These are phyloP conservation scores for Pseudozyma sp. DNA, from an alignment of 1,284 basidiomycete genomes.

Conservation along the genomic window DNA sequence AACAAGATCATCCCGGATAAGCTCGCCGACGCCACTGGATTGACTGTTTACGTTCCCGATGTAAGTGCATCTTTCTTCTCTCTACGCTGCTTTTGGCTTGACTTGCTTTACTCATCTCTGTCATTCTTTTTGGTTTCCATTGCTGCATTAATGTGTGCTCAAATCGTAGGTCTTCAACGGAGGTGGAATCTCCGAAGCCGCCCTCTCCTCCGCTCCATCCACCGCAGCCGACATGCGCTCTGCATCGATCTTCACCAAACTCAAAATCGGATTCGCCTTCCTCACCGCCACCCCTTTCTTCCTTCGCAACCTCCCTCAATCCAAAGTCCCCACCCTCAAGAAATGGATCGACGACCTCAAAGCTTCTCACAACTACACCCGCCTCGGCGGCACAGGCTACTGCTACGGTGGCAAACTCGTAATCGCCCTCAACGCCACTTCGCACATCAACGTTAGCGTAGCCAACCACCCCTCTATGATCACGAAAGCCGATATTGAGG, in stretches of 20 bases:
- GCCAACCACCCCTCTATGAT: slow-evolving; percentile 75
- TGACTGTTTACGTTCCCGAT: slow-evolving; percentile 75
- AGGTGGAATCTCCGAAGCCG: slow-evolving; percentile 26
- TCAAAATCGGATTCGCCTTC: slow-evolving; percentile 22
- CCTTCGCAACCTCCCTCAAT: slow-evolving; percentile 22
- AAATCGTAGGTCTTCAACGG: slow-evolving; percentile 38
- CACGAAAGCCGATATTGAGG: slow-evolving; percentile 52
- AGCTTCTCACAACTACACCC: slow-evolving; percentile 73
- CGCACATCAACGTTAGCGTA: slow-evolving; percentile 72
- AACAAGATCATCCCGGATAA: slow-evolving; percentile 76
- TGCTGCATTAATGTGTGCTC: too few species aligned
- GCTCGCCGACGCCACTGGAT: slow-evolving; percentile 73
- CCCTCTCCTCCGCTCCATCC: slow-evolving; percentile 21
- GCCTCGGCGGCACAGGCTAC: slow-evolving; percentile 77
- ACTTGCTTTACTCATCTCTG: neutral
- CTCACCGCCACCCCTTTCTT: slow-evolving; percentile 34
- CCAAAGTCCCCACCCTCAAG: slow-evolving; percentile 21
- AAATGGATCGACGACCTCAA: slow-evolving; percentile 64
- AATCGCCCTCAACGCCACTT: slow-evolving; percentile 55
- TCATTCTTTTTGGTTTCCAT: neutral
- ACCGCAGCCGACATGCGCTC: slow-evolving; percentile 32
- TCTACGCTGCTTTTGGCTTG: neutral
- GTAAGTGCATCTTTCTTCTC: slow-evolving; percentile 6
- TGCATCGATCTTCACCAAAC: slow-evolving; percentile 31
- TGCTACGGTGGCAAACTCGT: slow-evolving; percentile 74